Percentiles rank a stretch among this genome's conserved stretches.
Conservation (phyloP, 2,329 filamentous ascomycete genomes). For the Pleurostoma richardsiae region DNA sequence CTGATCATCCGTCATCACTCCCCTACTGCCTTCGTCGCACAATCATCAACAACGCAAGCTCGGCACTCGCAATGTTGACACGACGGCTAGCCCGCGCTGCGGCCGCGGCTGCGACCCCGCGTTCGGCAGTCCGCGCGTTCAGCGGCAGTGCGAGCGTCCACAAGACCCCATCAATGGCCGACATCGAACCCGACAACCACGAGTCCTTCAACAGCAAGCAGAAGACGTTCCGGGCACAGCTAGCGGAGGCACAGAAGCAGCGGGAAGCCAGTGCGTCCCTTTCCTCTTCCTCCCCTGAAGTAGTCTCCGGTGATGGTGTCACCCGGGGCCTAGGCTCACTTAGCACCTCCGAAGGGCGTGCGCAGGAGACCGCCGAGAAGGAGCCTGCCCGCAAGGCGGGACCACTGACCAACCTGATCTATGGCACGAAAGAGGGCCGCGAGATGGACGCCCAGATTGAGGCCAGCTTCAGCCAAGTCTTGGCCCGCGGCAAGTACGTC, state of each 20-base stretch:
- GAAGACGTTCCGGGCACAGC: slow-evolving; percentile 77
- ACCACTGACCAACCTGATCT: slow-evolving; percentile 82
- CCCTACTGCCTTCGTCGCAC: slow-evolving; percentile 2
- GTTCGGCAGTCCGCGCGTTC: slow-evolving; percentile 50
- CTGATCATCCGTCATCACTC: slow-evolving; percentile 2
- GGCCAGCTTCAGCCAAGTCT: slow-evolving; percentile 86
- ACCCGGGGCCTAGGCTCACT: slow-evolving; percentile 56
- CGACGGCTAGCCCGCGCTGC: slow-evolving; percentile 44
- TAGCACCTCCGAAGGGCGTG: slow-evolving; percentile 50
- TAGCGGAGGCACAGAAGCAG: slow-evolving; percentile 73
- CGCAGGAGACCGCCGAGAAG: slow-evolving; percentile 51
- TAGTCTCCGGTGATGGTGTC: slow-evolving; percentile 32
- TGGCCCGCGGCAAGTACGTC: slow-evolving; percentile 95
- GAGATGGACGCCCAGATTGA: slow-evolving; percentile 95
- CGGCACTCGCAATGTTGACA: slow-evolving; percentile 41
- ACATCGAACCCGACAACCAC: slow-evolving; percentile 70
- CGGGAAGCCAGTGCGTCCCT: slow-evolving; percentile 73
- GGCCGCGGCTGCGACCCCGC: slow-evolving; percentile 34
- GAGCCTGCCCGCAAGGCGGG: slow-evolving; percentile 62
- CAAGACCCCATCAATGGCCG: slow-evolving; percentile 72
- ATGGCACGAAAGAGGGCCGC: slow-evolving; percentile 92
- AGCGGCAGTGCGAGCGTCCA: slow-evolving; percentile 38
- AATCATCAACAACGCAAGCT: slow-evolving; percentile 2
- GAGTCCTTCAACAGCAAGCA: slow-evolving; percentile 78
- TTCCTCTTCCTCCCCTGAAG: slow-evolving; percentile 33